Evolutionary conservation across 805 yeast species (phyloP).

Genomic region (Candida xiaguanensis): DNA sequence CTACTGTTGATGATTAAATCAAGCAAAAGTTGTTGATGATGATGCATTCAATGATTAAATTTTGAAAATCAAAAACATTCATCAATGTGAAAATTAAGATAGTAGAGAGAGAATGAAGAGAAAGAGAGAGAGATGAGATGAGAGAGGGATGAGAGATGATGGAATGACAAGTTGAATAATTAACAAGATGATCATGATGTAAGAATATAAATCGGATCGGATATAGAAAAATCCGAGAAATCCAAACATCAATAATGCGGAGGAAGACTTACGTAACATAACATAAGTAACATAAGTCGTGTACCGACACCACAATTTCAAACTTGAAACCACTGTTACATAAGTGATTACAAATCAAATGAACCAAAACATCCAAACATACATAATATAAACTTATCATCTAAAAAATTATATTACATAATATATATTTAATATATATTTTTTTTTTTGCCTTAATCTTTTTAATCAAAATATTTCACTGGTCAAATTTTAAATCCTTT

Average conservation of each 20-base stretch:
- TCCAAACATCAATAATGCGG: neutral
- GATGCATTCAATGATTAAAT: too few species aligned
- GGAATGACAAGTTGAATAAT: too few species aligned
- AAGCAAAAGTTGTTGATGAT: too few species aligned
- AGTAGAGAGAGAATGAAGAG: too few species aligned
- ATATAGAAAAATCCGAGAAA: neutral
- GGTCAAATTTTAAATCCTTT: neutral
- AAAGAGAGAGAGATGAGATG: too few species aligned
- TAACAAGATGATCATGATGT: too few species aligned
- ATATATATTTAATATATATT: neutral
- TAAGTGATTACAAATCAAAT: neutral
- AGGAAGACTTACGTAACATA: neutral
- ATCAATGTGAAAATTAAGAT: too few species aligned
- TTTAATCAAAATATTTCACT: neutral
- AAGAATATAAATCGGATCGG: neutral
- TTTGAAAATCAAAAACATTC: too few species aligned
- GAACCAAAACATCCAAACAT: neutral
- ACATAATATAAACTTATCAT: neutral
- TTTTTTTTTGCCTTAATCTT: slow-evolving; percentile 1
- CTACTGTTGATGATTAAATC: too few species aligned
- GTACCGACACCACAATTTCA: too few species aligned
- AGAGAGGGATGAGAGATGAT: too few species aligned
- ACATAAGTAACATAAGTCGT: neutral
- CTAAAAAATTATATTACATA: neutral
- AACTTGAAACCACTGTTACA: neutral